phyloP scores from a whole-genome alignment of 179 eudicot genomes.

The Beta corolliflora region DNA sequence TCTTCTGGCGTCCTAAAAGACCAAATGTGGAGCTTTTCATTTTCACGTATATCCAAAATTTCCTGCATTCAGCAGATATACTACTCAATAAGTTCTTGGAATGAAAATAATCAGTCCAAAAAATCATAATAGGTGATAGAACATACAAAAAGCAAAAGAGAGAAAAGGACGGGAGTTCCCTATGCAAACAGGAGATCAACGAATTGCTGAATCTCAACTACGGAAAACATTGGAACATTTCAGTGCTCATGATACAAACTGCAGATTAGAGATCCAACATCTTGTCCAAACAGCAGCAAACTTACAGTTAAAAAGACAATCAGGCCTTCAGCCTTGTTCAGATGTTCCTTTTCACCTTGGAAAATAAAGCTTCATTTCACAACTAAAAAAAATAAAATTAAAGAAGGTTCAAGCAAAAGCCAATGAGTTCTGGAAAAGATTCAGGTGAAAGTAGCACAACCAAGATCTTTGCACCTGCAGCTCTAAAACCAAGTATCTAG shows the following conservation, averaged over 20 bases:
- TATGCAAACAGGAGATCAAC: background rate
- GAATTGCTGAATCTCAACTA: background rate
- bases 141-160: background rate
- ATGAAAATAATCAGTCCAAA: background rate
- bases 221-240: background rate
- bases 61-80: slow-evolving; percentile 49
- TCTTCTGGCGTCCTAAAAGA: slow-evolving; percentile 70
- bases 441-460: background rate
- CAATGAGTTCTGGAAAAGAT: background rate
- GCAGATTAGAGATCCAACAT: background rate
- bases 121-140: background rate
- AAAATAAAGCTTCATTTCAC: background rate
- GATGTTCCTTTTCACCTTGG: background rate
- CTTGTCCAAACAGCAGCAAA: background rate
- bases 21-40: slow-evolving; percentile 71
- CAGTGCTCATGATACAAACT: background rate
- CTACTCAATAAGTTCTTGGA: background rate
- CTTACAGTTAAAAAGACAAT: background rate
- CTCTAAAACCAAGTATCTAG: background rate
- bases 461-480: background rate
- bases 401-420: background rate
- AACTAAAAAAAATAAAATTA: background rate
- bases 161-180: background rate
- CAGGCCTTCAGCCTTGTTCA: background rate
- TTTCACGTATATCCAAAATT: slow-evolving; percentile 70